Evolutionary conservation across 164 flowering plant genomes (phyloP).

Genomic region (Cinnamomum micranthum): DNA sequence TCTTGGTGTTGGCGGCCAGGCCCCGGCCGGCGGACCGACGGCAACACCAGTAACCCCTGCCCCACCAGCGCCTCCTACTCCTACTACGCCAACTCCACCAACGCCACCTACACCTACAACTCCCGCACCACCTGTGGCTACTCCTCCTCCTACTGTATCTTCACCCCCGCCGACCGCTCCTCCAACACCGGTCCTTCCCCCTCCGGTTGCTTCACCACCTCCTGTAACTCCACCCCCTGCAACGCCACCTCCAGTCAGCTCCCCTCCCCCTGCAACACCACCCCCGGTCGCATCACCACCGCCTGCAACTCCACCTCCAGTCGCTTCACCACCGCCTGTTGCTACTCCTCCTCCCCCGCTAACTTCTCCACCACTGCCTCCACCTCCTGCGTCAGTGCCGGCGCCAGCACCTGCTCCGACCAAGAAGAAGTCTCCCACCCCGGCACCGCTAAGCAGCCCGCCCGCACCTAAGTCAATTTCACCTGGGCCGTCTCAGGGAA

Average conservation of each 20-base stretch:
- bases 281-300: constrained; percentile 9
- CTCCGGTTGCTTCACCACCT: constrained; percentile 3
- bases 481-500: neutral
- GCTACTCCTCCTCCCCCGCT: neutral
- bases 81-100: neutral
- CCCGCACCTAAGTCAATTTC: neutral
- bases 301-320: neutral
- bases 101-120: constrained; percentile 2
- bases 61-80: neutral
- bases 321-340: neutral
- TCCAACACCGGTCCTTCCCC: neutral
- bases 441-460: neutral
- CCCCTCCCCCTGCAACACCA: constrained; percentile 11
- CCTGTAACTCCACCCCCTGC: neutral
- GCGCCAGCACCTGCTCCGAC: constrained; percentile 31
- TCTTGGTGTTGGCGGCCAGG: constrained; percentile 38
- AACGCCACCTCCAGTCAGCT: constrained; percentile 14
- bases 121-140: neutral
- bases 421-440: neutral
- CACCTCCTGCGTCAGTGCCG: constrained; percentile 12
- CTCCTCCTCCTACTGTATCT: neutral
- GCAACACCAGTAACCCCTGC: constrained; percentile 3
- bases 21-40: constrained; percentile 42
- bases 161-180: constrained; percentile 8
- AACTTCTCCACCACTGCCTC: too few relatives aligned